These are phyloP conservation scores for Canavalia gladiata DNA, from an alignment of 306 rosid genomes.

Conservation along the genomic window DNA sequence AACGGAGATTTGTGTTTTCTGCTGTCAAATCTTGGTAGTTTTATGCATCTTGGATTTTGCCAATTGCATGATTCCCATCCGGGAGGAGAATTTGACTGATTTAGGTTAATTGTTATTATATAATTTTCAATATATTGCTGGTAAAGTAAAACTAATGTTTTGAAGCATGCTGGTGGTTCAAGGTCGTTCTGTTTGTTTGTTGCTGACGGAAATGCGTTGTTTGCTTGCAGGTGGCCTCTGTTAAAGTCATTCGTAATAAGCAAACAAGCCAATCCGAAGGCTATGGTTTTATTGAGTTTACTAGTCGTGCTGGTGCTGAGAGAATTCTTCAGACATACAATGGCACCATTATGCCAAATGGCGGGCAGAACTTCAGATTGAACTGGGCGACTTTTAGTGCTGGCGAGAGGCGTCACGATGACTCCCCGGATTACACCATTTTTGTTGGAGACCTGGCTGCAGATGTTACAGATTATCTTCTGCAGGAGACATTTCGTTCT, in stretches of 20 bases:
- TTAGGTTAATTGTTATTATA: not conserved
- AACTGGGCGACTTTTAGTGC: conserved; percentile 92
- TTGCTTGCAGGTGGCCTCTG: conserved; percentile 63
- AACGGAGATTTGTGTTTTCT: conserved; percentile 14
- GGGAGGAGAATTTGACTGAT: conserved; percentile 4
- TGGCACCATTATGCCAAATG: conserved; percentile 89
- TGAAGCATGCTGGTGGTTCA: not conserved
- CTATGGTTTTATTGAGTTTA: conserved; percentile 91
- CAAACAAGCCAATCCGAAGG: conserved; percentile 87
- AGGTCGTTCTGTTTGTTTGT: not conserved
- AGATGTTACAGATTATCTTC: conserved; percentile 83
- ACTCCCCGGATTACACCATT: conserved; percentile 80
- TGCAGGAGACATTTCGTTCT: conserved; percentile 73
- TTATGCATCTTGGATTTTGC: not conserved
- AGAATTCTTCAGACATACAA: conserved; percentile 78
- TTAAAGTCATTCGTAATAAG: conserved; percentile 89
- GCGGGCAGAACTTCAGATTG: conserved; percentile 84
- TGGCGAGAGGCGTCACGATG: conserved; percentile 90
- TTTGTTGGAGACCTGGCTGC: conserved; percentile 97
- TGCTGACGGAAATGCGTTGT: not conserved
- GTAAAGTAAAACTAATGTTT: not conserved
- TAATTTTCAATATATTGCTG: not conserved
- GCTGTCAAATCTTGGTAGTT: not conserved
- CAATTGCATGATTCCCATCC: not conserved
- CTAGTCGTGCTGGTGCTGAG: conserved; percentile 77